Evolutionary conservation across 1,139 yeast species (phyloP), one percentile per base, ranked within the genome.

Genomic region (Taphrina flavorubra): DNA sequence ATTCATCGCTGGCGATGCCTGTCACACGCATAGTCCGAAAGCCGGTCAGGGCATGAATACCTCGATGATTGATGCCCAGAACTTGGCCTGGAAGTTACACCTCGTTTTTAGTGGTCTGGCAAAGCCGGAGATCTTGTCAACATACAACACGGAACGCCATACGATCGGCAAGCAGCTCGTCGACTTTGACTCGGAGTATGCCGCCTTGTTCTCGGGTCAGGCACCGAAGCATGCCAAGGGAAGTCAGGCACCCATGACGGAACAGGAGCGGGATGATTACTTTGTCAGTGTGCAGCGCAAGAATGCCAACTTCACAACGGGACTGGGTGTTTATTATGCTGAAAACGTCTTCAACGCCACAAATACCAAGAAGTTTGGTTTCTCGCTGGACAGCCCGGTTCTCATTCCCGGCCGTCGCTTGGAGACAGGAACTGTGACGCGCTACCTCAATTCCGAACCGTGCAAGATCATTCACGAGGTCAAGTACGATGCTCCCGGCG

Each of bases 31-130:
- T 70, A 78, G 81, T 25, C 81, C 81, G 46, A 79, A 79, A 71
- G 81, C 82, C 49, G 81, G 80, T 49, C 82, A 79, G 71, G 81
- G 81, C 57, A 78, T 79, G 81, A 79, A 79, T 70, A 79, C 77
- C 49, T 75, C 78, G 6, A 76, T 77, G 77, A 74, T 74, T 71
- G 81, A 79, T 68, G 77, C 80, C 18, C 79, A 73, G 72, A 79
- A 79, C 69, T 73, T 79, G 53, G 80, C 77, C n/a, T 79, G 81
- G 80, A 79, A 79, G 71, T 69, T 79, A 20, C 79, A 79, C 1
- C 73, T 74, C 51, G 80, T 78, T n/a, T 71, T 77, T 59, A 78
- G 78, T 69, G 79, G 80, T 36, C 67, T 71, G 16, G 76, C 78
- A 11, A 63, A 65, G 18, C 72, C 73, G 16, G 75, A 72, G n/a